Evolutionary conservation across 2,329 filamentous ascomycete species (phyloP), one percentile per base, ranked within the genome.

Genomic region (Trichophyton benhamiae): DNA sequence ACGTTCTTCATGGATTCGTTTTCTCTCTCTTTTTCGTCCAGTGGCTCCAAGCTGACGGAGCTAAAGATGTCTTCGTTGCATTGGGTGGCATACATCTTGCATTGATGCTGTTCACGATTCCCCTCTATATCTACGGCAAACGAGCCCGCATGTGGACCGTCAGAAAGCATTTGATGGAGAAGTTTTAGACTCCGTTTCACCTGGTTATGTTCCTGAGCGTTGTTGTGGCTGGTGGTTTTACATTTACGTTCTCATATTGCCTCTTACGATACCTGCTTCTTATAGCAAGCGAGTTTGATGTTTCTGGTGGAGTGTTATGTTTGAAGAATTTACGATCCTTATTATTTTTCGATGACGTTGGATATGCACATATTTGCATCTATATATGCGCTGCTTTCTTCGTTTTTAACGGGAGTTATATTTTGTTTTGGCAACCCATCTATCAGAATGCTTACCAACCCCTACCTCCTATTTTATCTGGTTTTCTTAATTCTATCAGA

Each of bases 91-190:
- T 97, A 30, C 92, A 97, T 74, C 74, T 96, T 38, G 83, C 84
- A 11, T 82, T 87, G 61, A 79, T 95, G 72, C 69, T 89, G 2
- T 84, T 81, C 60, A 88, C 90, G 0, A 86, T 96, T 61, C 92
- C 92, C 0, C 90, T 97, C 87, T 97, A 94, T 72, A 88, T 97
- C 20, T 96, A 84, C 69, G 92, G 92, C 17, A 97, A 97, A 79
- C 78, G 91, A 61, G 85, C 87, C 15, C 80, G 92, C 17, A 95
- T 96, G 89, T 96, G 91, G 92, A 97, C 91, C 0, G 89, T 91
- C 9, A 79, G 88, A 65, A 88, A 82, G 80, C 90, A 88, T 66
- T 77, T 95, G 65, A 91, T 95, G 87, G 90, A 95, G 81, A 88
- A 84, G 70, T 87, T 83, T 65, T 85, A 66, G 68, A 62, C 58